Evolutionary conservation across 2,329 filamentous ascomycete species (phyloP), one percentile per base, ranked within the genome.

Genomic region (Mariannaea elegans): DNA sequence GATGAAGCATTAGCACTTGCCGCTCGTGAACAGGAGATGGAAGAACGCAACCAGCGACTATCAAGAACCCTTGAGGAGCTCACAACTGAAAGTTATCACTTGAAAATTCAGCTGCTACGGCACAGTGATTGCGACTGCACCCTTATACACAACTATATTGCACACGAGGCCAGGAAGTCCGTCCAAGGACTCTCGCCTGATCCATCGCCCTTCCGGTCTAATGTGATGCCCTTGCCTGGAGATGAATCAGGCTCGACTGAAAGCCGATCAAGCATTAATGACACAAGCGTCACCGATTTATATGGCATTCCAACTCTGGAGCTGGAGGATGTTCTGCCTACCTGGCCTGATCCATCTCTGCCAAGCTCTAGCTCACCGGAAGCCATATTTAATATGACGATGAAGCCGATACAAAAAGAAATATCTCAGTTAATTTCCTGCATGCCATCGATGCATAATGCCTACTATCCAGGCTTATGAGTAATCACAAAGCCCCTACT

Each of bases 141-240:
- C 23, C 66, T 74, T 6, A 74, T 74, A 27, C 71, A 73, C 32
- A 70, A 64, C 29, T 74, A 73, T 47, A 74, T 74, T 50, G 68
- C 69, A 29, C 66, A 72, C 18, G 71, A 74, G 51, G 72, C 72
- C 2, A 68, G 67, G 54, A 72, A 67, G 51, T 53, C 50, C 13
- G 71, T 74, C 3, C 65, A 71, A 19, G 66, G 66, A 4, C 48
- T 71, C 34, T 19, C 61, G 10, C 41, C 58, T 14, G 66, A 57
- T 24, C 61, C 66, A 21, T 59, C 65, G 2, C 42, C 59, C 3
- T 63, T 71, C 16, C 61, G 57, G 8, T 31, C 42, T 18, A 63
- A 65, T 9, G 56, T 41, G 36, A 58, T 56, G 16, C 48, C 63
- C 4, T 59, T 50, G 29, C 63, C 56, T 54, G 52, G 55, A 50